Percentiles rank a stretch among this genome's conserved stretches.
Conservation (phyloP, 2,329 filamentous ascomycete genomes). For the Lasiodiplodia sp. region DNA sequence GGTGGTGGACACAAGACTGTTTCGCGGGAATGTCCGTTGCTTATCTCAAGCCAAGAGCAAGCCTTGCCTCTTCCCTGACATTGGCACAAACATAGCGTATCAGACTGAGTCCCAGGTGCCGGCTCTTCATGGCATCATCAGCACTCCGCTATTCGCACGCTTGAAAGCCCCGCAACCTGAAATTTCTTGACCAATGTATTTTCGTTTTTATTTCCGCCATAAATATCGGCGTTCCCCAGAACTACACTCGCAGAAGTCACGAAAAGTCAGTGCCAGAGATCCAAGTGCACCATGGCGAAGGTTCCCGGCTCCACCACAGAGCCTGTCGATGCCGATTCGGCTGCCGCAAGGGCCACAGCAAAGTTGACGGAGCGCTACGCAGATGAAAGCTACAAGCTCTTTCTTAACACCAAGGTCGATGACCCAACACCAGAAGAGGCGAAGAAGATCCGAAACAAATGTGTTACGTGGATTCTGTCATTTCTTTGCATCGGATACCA, state of each 20-base stretch:
- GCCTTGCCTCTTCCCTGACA: neutral
- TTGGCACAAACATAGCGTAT: neutral
- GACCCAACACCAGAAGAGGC: constrained; percentile 47
- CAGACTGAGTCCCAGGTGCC: neutral
- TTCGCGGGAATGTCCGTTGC: neutral
- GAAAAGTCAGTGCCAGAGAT: too few relatives aligned
- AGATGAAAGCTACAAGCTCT: constrained; percentile 54
- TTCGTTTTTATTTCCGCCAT: neutral
- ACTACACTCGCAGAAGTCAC: neutral
- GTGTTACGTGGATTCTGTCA: constrained; percentile 47
- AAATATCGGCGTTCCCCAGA: neutral
- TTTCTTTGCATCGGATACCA: constrained; percentile 52
- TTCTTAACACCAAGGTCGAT: constrained; percentile 48
- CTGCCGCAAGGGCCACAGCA: constrained; percentile 29
- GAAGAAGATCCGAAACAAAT: constrained; percentile 45
- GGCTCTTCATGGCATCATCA: constrained; percentile 12
- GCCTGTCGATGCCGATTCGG: neutral
- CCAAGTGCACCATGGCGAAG: neutral
- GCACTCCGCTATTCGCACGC: constrained; percentile 12
- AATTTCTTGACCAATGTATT: neutral
- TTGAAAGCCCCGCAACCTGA: neutral
- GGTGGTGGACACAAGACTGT: neutral
- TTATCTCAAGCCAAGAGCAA: constrained; percentile 2
- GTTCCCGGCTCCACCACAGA: neutral
- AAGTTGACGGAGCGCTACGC: constrained; percentile 49